phyloP scores from a whole-genome alignment of 139 green algal species.

The Chlorella vulgaris region DNA sequence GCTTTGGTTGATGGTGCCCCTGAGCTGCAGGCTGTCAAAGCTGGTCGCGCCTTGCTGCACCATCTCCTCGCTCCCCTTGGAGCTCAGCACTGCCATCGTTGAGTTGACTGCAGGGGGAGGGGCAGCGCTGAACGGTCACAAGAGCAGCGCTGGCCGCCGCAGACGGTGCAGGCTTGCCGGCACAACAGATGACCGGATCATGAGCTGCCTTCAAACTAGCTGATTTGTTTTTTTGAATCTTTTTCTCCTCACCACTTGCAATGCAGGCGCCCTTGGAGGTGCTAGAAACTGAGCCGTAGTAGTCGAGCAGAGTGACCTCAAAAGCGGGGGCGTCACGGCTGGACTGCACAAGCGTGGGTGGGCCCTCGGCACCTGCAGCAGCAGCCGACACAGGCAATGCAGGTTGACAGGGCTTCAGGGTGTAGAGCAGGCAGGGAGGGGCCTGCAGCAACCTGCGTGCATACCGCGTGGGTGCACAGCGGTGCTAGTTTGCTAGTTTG shows the following conservation, averaged over 20 bases:
- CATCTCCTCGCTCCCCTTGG: background rate
- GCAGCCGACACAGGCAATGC: too few relatives aligned
- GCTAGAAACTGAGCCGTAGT: background rate
- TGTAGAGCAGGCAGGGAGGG: too few relatives aligned
- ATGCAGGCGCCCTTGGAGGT: background rate
- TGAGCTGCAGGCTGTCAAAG: constrained; percentile 7
- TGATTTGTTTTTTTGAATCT: too few relatives aligned
- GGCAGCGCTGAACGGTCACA: background rate
- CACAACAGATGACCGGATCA: too few relatives aligned
- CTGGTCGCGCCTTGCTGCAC: background rate
- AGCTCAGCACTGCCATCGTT: background rate
- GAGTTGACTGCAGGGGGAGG: background rate
- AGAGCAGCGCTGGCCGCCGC: background rate
- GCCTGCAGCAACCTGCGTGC: too few relatives aligned
- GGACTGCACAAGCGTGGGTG: background rate
- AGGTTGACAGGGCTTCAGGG: background rate
- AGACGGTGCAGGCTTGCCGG: too few relatives aligned
- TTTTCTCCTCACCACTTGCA: background rate
- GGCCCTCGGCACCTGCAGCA: background rate
- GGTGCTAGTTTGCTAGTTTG: background rate
- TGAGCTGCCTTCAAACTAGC: too few relatives aligned
- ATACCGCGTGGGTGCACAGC: too few relatives aligned
- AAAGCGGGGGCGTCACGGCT: constrained; percentile 1
- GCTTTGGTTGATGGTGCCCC: background rate
- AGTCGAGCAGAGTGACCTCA: background rate